phyloP scores from a whole-genome alignment of 2,329 filamentous ascomycete genomes.

The Hirsutella minnesotensis region DNA sequence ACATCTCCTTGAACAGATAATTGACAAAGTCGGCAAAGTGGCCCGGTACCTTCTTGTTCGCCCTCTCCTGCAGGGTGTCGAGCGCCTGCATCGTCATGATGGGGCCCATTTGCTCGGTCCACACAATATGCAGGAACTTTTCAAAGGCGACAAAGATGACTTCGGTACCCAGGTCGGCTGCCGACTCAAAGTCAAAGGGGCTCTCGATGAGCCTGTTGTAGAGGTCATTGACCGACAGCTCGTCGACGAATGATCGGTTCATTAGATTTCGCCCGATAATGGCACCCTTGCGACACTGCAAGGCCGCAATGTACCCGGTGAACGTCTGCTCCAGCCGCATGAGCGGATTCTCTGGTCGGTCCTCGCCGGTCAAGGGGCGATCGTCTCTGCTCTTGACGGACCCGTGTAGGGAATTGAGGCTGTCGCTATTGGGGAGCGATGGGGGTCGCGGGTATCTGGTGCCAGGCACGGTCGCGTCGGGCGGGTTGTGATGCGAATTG shows the following conservation, averaged over 20 bases:
- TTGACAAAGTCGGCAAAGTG: constrained; percentile 63
- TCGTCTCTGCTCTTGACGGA: constrained; percentile 36
- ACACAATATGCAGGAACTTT: constrained; percentile 80
- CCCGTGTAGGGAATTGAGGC: constrained; percentile 42
- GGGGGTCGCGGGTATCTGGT: constrained; percentile 29
- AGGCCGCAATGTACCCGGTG: constrained; percentile 66
- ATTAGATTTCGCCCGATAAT: constrained; percentile 70
- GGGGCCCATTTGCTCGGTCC: constrained; percentile 79
- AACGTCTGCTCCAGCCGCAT: constrained; percentile 75
- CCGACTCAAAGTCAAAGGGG: constrained; percentile 63
- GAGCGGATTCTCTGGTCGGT: constrained; percentile 50
- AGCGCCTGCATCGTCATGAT: constrained; percentile 64
- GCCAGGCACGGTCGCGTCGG: constrained; percentile 13
- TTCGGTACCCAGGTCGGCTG: constrained; percentile 66
- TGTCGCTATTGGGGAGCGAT: constrained; percentile 30
- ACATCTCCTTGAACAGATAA: constrained; percentile 52
- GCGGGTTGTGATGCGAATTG: constrained; percentile 30
- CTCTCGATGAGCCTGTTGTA: constrained; percentile 83
- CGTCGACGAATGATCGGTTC: constrained; percentile 58
- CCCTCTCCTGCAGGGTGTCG: constrained; percentile 59
- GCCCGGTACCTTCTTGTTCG: constrained; percentile 53
- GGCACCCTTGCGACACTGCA: constrained; percentile 78
- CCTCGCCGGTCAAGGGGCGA: constrained; percentile 29
- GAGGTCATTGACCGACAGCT: constrained; percentile 73
- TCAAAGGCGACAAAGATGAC: constrained; percentile 87